Percentiles rank a stretch among this genome's conserved stretches.
These are phyloP conservation scores for Mucor plumbeus DNA, from an alignment of 371 early-diverging fungal genomes.

Conservation along the genomic window DNA sequence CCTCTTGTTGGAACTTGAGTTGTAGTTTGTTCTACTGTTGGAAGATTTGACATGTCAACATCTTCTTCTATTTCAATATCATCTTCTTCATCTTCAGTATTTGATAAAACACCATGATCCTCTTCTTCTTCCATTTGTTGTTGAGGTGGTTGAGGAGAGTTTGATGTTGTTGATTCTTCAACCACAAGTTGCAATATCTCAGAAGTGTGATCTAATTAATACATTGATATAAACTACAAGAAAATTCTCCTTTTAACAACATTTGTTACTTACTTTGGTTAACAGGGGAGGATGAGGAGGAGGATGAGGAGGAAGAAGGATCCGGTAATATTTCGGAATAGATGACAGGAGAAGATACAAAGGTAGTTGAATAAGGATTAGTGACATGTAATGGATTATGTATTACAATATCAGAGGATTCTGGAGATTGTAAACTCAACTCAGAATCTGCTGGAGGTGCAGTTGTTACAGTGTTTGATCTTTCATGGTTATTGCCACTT, in stretches of 20 bases:
- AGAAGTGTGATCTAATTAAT: background rate
- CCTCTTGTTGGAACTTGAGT: background rate
- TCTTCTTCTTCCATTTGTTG: background rate
- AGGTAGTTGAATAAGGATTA: conserved; percentile 10
- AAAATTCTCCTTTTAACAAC: background rate
- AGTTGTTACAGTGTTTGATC: background rate
- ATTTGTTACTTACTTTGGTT: background rate
- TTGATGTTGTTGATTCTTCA: conserved; percentile 8
- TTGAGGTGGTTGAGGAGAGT: background rate
- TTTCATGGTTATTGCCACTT: background rate
- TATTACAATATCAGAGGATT: conserved; percentile 2
- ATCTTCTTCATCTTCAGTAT: conserved; percentile 3
- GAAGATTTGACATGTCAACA: background rate
- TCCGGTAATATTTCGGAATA: conserved; percentile 20
- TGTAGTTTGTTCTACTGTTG: conserved; percentile 6
- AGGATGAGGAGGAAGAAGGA: background rate
- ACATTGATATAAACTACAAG: background rate
- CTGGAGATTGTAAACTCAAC: conserved; percentile 16
- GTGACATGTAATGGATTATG: conserved; percentile 6
- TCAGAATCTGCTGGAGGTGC: conserved; percentile 19
- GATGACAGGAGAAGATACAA: conserved; percentile 22
- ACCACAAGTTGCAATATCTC: conserved; percentile 24
- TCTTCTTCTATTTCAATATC: background rate
- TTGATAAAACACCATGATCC: background rate
- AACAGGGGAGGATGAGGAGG: background rate